These are phyloP conservation scores for Boletus reticulatus DNA, from an alignment of 768 basidiomycete genomes.

Conservation along the genomic window DNA sequence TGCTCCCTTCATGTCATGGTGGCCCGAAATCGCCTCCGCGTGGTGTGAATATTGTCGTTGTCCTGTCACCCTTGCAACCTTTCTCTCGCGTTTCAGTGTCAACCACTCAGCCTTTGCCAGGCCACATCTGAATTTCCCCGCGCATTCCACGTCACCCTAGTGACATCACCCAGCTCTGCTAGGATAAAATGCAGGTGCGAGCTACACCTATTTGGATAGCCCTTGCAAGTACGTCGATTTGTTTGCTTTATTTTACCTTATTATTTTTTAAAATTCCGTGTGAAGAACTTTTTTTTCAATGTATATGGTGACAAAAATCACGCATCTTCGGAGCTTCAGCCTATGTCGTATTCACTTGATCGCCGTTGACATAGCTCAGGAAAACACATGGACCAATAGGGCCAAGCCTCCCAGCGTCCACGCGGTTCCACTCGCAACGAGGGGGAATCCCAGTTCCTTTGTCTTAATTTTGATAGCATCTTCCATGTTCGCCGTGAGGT, in stretches of 20 bases:
- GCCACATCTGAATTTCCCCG: neutral
- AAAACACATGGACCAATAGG: slow-evolving; percentile 32
- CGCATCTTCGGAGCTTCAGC: slow-evolving; percentile 26
- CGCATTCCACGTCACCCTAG: slow-evolving; percentile 3
- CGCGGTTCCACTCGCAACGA: slow-evolving; percentile 24
- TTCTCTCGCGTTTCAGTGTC: slow-evolving; percentile 24
- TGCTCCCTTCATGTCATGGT: slow-evolving; percentile 25
- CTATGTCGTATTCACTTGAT: slow-evolving; percentile 36
- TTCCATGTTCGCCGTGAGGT: slow-evolving; percentile 9
- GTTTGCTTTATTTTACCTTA: slow-evolving; percentile 16
- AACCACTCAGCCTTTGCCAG: neutral
- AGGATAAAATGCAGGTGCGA: slow-evolving; percentile 8
- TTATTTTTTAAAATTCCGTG: slow-evolving; percentile 13
- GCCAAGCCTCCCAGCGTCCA: slow-evolving; percentile 25
- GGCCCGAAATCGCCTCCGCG: slow-evolving; percentile 18
- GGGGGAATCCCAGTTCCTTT: slow-evolving; percentile 12
- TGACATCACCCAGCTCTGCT: slow-evolving; percentile 11
- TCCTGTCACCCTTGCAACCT: slow-evolving; percentile 18
- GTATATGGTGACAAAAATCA: neutral
- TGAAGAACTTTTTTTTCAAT: slow-evolving; percentile 15
- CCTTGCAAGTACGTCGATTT: slow-evolving; percentile 6
- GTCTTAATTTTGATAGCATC: slow-evolving; percentile 12
- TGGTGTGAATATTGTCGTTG: slow-evolving; percentile 15
- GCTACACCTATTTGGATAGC: slow-evolving; percentile 3
- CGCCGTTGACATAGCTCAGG: slow-evolving; percentile 32